These are phyloP conservation scores for Eutypella sp. DNA, from an alignment of 2,329 filamentous ascomycete species.

Conservation along the genomic window DNA sequence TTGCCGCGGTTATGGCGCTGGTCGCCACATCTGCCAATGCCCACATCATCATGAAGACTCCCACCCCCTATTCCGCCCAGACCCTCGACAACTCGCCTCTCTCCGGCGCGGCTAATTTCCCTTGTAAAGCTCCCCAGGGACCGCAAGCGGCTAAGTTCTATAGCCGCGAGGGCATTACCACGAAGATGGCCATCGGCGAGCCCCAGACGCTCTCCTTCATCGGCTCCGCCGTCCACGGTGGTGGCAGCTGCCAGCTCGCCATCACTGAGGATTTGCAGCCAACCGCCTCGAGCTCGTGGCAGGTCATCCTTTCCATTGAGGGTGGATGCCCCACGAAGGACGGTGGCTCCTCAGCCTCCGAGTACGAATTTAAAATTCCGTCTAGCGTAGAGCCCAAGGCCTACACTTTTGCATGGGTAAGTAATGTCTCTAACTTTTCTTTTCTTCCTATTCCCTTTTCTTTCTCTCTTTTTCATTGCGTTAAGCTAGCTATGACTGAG, in stretches of 20 bases:
- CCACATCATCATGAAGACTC: conserved; percentile 60
- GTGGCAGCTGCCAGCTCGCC: conserved; percentile 69
- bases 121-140: conserved; percentile 52
- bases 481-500: not conserved
- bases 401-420: conserved; percentile 66
- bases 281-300: conserved; percentile 46
- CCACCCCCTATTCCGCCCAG: conserved; percentile 46
- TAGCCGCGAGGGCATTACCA: conserved; percentile 35
- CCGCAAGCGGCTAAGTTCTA: too few relatives aligned
- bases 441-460: too few relatives aligned
- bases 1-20: conserved; percentile 39
- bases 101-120: conserved; percentile 48
- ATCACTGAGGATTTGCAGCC: conserved; percentile 55
- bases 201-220: conserved; percentile 49
- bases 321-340: conserved; percentile 58
- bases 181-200: conserved; percentile 34
- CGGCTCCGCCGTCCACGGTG: conserved; percentile 63
- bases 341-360: conserved; percentile 33
- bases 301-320: conserved; percentile 65
- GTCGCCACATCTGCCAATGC: conserved; percentile 45
- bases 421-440: too few relatives aligned
- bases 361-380: conserved; percentile 57
- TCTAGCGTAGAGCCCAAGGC: conserved; percentile 55
- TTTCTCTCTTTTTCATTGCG: not conserved
- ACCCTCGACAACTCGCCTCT: conserved; percentile 55